These are phyloP conservation scores for Bruguiera parviflora DNA, from an alignment of 345 rosid genomes.

Conservation along the genomic window DNA sequence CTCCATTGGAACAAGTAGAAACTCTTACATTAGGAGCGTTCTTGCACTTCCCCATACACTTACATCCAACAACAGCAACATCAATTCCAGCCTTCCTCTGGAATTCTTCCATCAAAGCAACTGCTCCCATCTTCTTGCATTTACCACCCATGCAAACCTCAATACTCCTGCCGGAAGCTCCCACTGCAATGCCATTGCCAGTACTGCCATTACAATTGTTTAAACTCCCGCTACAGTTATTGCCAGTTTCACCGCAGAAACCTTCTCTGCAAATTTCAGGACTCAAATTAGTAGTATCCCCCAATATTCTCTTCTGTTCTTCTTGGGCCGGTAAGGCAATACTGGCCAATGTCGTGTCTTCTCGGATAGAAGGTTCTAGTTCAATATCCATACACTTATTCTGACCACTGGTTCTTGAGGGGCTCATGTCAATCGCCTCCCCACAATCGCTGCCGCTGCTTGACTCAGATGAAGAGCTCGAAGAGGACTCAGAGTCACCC, in stretches of 20 bases:
- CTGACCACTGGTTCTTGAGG: background rate
- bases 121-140: conserved; percentile 21
- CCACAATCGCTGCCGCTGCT: conserved; percentile 19
- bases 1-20: background rate
- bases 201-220: background rate
- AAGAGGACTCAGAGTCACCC: conserved; percentile 6
- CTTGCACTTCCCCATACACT: conserved; percentile 28
- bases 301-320: too few species aligned
- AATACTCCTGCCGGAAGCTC: conserved; percentile 7
- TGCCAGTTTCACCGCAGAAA: background rate
- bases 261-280: background rate
- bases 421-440: background rate
- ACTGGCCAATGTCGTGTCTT: background rate
- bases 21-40: conserved; percentile 22
- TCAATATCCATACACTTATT: background rate
- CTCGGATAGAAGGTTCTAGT: background rate
- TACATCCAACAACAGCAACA: conserved; percentile 20
- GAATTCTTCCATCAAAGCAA: conserved; percentile 16
- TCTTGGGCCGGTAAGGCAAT: background rate
- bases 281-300: background rate
- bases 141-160: conserved; percentile 34
- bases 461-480: conserved; percentile 20
- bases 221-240: background rate
- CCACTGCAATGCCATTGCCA: background rate
- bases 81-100: conserved; percentile 6